Base-by-base conservation (phyloP, 371 early-diverging fungal genomes). In the Chytridium lagenaria region DNA sequence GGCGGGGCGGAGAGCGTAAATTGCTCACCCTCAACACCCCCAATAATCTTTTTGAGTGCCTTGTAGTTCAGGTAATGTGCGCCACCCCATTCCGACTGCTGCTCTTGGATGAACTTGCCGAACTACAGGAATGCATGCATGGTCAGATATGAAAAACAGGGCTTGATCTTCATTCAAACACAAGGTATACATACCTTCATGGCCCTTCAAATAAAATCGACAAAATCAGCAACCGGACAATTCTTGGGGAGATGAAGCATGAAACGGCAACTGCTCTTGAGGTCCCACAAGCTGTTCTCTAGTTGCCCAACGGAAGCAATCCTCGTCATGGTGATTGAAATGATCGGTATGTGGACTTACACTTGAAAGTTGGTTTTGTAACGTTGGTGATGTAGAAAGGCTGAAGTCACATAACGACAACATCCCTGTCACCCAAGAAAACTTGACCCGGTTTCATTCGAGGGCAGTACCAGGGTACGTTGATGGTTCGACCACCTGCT, bases 391-490 rank as follows among this genome's bases (percentile, higher is more conserved):
- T 40, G 30, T 33, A 75, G 75, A 75, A 16, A 64, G 78, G 40
- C 74, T 83, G 1, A 77, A 77, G 7, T 34, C 44, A 0, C 80
- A 83, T 72, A 98, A 98, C 80, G 98, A 98, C 83, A 88, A 88
- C 65, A 94, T 96, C 66, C 93, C 93, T 31, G 78, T 92, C 63
- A 92, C 92, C 15, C 85, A 89, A 23, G 83, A 90, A 69, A 93
- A 90, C 68, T 82, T 97, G 22, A 96, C 99, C 2, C 91, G 98
- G 36, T 98, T 98, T 73, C 99, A 98, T 77, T 97, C 97, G 31
- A 89, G 98, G 61, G 92, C 93, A 30, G 90, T 95, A 23, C 98
- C 99, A n/a, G 88, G 73, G 76, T 80, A 50, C 40, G 22, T 55
- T 70, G 40, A 10, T 50, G 31, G 37, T 51, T 33, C 49, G 67